Base-by-base conservation (phyloP, 2,329 filamentous ascomycete species). In the Fusarium luffae region DNA sequence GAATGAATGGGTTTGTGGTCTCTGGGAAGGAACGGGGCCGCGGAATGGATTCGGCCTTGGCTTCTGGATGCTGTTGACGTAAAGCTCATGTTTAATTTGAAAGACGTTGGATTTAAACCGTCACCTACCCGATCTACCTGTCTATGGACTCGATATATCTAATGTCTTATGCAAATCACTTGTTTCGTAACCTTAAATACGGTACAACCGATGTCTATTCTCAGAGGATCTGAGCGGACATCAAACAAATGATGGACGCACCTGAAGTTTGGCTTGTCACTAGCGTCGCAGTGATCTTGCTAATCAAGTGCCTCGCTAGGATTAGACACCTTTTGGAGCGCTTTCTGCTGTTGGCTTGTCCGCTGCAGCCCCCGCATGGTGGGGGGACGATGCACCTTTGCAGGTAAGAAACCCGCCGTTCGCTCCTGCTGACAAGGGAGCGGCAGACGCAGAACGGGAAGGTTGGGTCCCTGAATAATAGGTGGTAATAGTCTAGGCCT, bases 331-430 rank as follows among this genome's bases (percentile, higher is more conserved):
- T 40, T 61, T 54, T 62, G 48, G 50, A 50, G 56, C 44, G 52
- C 54, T 63, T 63, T 48, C 23, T 51, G 23, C 32, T 51, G 32
- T 25, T 51, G 41, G 32, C 23, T 28, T 69, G 60, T 21, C 42
- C 55, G 57, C 57, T 69, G 66, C 40, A 59, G 57, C 27, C 66
- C 62, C 66, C 66, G 66, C 67, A 70, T 63, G 49, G 67, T 69
- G 67, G 66, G 67, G 67, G 66, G 56, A 50, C 21, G 18, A 66
- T 42, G 66, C 50, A 62, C 56, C 58, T 54, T 69, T 67, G 54
- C 60, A 69, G 66, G 54, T 37, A 69, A 54, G 43, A 48, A 52
- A 47, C 41, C 66, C 58, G 55, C 46, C 34, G 50, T 59, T 59
- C 63, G 41, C 59, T 40, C 30, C 50, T 67, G 52, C 66, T 69